Conservation (phyloP, 1,284 basidiomycete genomes). For the Cutaneotrichosporon sp. region DNA sequence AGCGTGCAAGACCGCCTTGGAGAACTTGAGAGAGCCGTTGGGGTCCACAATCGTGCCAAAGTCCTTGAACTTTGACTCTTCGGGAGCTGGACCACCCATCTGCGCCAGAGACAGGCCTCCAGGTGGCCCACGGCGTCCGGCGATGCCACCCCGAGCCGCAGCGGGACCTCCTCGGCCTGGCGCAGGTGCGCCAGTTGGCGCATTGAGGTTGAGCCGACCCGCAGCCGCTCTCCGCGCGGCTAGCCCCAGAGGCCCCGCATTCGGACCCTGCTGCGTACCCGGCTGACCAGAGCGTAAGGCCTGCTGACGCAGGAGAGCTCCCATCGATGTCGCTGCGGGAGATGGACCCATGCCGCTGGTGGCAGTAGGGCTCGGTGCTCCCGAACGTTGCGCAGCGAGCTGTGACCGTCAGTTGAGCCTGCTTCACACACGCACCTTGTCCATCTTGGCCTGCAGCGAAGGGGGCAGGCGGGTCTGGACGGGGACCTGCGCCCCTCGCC, state of each 20-base stretch:
- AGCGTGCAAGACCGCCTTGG: constrained; percentile 90
- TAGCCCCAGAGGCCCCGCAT: constrained; percentile 46
- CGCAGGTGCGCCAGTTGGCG: background rate
- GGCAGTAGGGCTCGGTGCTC: constrained; percentile 15
- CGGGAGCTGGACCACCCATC: constrained; percentile 16
- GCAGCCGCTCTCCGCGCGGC: constrained; percentile 48
- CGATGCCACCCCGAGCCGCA: constrained; percentile 38
- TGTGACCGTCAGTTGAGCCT: constrained; percentile 10
- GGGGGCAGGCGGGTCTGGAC: constrained; percentile 65
- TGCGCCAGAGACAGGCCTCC: constrained; percentile 41
- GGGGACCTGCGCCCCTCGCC: constrained; percentile 34
- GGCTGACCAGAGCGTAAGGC: constrained; percentile 30
- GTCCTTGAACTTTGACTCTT: constrained; percentile 67
- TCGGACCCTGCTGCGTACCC: constrained; percentile 32
- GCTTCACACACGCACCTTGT: constrained; percentile 54
- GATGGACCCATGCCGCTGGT: constrained; percentile 24
- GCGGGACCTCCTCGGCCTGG: constrained; percentile 34
- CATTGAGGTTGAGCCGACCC: constrained; percentile 34
- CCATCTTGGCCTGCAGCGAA: constrained; percentile 88
- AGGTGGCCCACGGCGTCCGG: constrained; percentile 42
- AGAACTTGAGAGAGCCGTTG: constrained; percentile 90
- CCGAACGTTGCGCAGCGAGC: constrained; percentile 23
- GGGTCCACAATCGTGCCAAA: constrained; percentile 95
- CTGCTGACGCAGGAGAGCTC: constrained; percentile 45
- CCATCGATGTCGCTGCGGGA: constrained; percentile 47